Conservation (phyloP, 805 yeast genomes). For the Sugiyamaella chiloensis region DNA sequence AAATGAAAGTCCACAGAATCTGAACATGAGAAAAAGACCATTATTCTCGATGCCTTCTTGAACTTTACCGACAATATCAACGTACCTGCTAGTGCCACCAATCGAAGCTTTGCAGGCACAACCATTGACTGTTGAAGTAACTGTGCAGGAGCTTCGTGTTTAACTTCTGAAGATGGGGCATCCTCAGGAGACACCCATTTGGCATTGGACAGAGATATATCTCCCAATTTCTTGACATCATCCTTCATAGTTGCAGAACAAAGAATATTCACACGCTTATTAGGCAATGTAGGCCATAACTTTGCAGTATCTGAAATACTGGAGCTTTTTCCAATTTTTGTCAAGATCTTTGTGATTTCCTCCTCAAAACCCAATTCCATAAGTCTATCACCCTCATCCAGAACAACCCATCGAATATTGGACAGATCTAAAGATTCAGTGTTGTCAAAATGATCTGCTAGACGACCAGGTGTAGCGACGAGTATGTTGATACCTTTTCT, state of each 20-base stretch:
- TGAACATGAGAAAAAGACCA: conserved; percentile 89
- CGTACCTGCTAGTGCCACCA: conserved; percentile 72
- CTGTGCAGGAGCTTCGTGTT: conserved; percentile 79
- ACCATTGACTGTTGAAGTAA: conserved; percentile 73
- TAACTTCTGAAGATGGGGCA: conserved; percentile 15
- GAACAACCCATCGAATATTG: conserved; percentile 76
- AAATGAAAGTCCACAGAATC: conserved; percentile 96
- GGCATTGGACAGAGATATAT: conserved; percentile 69
- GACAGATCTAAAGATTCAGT: conserved; percentile 71
- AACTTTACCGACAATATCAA: conserved; percentile 41
- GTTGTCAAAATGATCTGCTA: conserved; percentile 90
- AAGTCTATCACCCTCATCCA: conserved; percentile 95
- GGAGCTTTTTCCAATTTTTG: conserved; percentile 48
- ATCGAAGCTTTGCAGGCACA: conserved; percentile 87
- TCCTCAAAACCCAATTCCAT: conserved; percentile 97
- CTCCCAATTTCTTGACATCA: conserved; percentile 76
- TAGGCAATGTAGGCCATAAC: conserved; percentile 59
- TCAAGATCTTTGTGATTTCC: conserved; percentile 73
- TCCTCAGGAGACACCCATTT: conserved; percentile 54
- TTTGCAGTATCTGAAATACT: conserved; percentile 38
- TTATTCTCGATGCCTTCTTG: conserved; percentile 34
- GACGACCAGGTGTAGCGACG: conserved; percentile 97
- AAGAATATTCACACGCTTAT: conserved; percentile 66
- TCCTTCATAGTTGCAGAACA: conserved; percentile 94
- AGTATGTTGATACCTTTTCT: conserved; percentile 93